Evolutionary conservation across 371 early-diverging fungal species (phyloP), one percentile per base, ranked within the genome.

Genomic region (Encephalitozoon cuniculi): DNA sequence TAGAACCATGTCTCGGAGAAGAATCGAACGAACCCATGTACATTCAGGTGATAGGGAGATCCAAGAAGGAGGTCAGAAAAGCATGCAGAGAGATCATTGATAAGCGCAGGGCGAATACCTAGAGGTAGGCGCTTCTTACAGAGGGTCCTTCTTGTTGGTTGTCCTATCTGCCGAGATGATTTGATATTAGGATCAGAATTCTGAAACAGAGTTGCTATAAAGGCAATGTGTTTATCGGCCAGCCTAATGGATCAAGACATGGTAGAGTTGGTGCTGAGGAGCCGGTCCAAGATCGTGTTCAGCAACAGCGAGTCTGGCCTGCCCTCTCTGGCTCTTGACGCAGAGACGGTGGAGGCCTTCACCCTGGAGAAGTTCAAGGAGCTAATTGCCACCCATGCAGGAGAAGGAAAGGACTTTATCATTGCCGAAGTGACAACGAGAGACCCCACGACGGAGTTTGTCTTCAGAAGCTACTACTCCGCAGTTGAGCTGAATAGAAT

Each of bases 401-500:
- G 84, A 15, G 81, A 81, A 54, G 87, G 86, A 7, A 88, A 89
- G 74, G 90, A 91, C 68, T 91, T 91, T 75, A 87, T 91, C n/a
- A 43, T 91, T 4, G 91, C 91, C 1, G 78, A 90, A 49, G 91
- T 91, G 6, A 88, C 87, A 2, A 91, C 92, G 3, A 87, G 86
- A 23, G 90, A 91, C 69, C 90, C 90, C 7, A 75, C 71, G 9
- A 86, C 88, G 65, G 68, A 72, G 0, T 81, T 82, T 37, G 78
- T 84, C 25, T 84, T 88, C 40, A 88, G 86, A 68, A 88, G 87
- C 79, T 87, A 86, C 23, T 89, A 89, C 76, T 91, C 88, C 0
- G 92, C 90, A 11, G 89, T 89, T 71, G 89, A 90, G 49, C 88
- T 91, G 70, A 91, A 91, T 82, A 89, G 89, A 78, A 88, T 90